Evolutionary conservation across 2,329 filamentous ascomycete species (phyloP).

Genomic region (Ophiostoma sp.): DNA sequence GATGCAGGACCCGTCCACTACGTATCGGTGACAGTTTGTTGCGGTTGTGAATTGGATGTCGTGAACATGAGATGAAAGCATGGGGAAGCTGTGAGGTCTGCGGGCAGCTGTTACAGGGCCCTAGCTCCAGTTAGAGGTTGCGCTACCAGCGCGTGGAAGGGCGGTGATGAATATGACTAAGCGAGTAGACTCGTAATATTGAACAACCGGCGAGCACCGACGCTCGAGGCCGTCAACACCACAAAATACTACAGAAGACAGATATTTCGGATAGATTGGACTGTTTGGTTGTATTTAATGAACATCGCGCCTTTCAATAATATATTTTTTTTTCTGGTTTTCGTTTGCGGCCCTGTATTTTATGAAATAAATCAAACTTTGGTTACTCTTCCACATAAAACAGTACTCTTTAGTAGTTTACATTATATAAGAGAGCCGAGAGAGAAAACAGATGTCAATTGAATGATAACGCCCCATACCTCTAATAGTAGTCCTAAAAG

Average conservation of each 20-base stretch:
- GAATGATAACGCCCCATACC: constrained; percentile 16
- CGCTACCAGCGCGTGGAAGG: background rate
- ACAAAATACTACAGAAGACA: too few relatives aligned
- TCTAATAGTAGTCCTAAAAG: background rate
- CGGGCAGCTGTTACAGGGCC: constrained; percentile 1
- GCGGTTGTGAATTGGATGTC: background rate
- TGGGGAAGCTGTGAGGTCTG: background rate
- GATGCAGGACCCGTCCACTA: background rate
- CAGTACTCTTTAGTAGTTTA: too few relatives aligned
- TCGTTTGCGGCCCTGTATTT: too few relatives aligned
- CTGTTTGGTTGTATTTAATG: too few relatives aligned
- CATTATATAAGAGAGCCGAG: too few relatives aligned
- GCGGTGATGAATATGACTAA: background rate
- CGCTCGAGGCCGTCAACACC: too few relatives aligned
- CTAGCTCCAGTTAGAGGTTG: background rate
- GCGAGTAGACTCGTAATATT: background rate
- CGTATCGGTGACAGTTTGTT: background rate
- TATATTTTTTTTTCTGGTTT: too few relatives aligned
- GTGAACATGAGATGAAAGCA: background rate
- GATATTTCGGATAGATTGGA: too few relatives aligned
- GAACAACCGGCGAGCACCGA: too few relatives aligned
- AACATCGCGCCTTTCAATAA: too few relatives aligned
- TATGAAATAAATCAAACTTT: background rate
- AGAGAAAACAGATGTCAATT: background rate
- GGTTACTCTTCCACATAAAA: background rate